Conservation (phyloP, 2,329 filamentous ascomycete species). For the Claviceps sorghi region DNA sequence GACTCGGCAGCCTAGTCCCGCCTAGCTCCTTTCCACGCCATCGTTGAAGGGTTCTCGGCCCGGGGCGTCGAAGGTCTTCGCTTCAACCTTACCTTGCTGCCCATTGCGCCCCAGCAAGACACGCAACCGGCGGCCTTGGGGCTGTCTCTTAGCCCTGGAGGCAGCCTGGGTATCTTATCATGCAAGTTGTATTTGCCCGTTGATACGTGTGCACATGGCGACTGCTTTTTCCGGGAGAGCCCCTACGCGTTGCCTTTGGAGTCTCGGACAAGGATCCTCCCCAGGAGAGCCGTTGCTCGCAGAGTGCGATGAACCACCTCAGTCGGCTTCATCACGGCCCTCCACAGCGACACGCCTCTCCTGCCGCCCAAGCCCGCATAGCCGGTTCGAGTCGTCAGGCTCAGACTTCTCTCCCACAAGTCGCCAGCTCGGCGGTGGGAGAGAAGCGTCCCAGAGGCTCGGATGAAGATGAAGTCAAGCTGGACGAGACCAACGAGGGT, state of each 20-base stretch:
- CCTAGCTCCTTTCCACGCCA: no score
- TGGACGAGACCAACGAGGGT: slow-evolving; percentile 17
- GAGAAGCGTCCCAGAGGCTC: slow-evolving; percentile 8
- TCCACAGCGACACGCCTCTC: background rate
- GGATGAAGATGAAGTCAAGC: slow-evolving; percentile 3
- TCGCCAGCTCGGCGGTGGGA: background rate
- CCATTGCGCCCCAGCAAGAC: background rate
- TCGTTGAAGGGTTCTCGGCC: no score
- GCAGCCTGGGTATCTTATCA: background rate
- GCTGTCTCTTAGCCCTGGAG: background rate
- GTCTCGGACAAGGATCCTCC: background rate
- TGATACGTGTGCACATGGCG: background rate
- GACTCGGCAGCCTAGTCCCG: no score
- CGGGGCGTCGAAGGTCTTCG: background rate
- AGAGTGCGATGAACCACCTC: background rate
- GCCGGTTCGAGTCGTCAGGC: background rate
- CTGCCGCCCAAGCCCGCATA: background rate
- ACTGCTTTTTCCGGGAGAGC: background rate
- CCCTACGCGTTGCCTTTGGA: background rate
- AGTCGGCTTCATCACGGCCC: background rate
- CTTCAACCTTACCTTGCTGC: background rate
- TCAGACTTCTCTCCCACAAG: background rate
- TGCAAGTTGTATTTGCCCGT: background rate
- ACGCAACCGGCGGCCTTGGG: background rate
- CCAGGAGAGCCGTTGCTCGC: background rate